Percentiles rank a stretch among this genome's conserved stretches.
Evolutionary conservation across 768 basidiomycete species (phyloP).

Genomic region (Russula foetens): DNA sequence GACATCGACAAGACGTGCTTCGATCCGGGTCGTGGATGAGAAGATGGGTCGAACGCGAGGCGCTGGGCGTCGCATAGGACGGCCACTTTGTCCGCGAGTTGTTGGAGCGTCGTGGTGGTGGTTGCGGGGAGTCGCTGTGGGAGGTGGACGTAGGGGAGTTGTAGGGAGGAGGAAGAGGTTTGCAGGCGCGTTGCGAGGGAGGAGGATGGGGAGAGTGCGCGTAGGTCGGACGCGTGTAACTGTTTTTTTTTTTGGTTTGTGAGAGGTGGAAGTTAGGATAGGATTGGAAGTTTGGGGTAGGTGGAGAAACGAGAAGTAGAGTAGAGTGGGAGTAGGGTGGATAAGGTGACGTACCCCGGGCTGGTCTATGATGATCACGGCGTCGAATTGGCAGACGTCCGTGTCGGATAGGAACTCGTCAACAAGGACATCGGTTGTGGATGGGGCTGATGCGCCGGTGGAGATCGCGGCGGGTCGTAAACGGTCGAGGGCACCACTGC

Average conservation of each 20-base stretch:
- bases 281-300: too few relatives aligned
- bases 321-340: too few relatives aligned
- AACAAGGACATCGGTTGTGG: conserved; percentile 31
- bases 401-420: conserved; percentile 36
- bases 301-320: neutral
- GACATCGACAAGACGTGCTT: conserved; percentile 53
- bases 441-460: conserved; percentile 11
- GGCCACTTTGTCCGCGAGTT: conserved; percentile 38
- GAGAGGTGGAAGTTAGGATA: too few relatives aligned
- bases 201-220: conserved; percentile 45
- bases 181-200: conserved; percentile 40
- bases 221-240: conserved; percentile 74
- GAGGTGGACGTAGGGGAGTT: conserved; percentile 50
- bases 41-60: conserved; percentile 30
- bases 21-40: neutral
- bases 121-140: conserved; percentile 19
- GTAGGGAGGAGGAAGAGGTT: conserved; percentile 45
- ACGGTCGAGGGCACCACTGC: conserved; percentile 40
- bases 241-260: conserved; percentile 22
- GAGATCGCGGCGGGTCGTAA: neutral
- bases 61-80: conserved; percentile 45
- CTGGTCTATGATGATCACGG: conserved; percentile 61
- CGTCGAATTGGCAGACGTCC: conserved; percentile 54
- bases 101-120: conserved; percentile 24
- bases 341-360: conserved; percentile 47